Evolutionary conservation across 495 filamentous ascomycete genomes (phyloP).

Genomic region (Penicillium pulvis): DNA sequence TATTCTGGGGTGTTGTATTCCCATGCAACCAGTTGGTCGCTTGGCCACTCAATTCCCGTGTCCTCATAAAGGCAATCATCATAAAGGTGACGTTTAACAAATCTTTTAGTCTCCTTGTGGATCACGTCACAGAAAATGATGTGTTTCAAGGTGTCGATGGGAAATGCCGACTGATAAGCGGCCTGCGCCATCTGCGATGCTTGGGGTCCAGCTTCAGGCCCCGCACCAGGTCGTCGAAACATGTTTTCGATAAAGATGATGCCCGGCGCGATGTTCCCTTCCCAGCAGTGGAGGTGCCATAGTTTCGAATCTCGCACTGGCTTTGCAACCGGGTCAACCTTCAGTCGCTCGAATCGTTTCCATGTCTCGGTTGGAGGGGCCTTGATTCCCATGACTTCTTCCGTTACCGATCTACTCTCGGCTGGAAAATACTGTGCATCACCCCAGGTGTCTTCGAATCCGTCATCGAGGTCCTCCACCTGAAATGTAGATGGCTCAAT

Average conservation of each 20-base stretch:
- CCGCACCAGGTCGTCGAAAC: neutral
- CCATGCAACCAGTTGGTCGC: neutral
- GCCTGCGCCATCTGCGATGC: constrained; percentile 2
- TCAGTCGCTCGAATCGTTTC: neutral
- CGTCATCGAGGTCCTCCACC: neutral
- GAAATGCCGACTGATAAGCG: neutral
- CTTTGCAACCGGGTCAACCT: neutral
- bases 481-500: neutral
- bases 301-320: neutral
- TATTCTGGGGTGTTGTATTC: neutral
- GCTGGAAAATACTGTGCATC: neutral
- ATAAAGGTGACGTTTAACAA: neutral
- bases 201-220: neutral
- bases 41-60: neutral
- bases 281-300: neutral
- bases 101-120: neutral
- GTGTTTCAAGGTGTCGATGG: constrained; percentile 2
- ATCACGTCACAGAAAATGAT: neutral
- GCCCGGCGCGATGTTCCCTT: neutral
- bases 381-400: neutral
- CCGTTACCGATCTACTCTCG: neutral
- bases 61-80: neutral
- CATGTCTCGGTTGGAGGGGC: neutral
- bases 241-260: neutral
- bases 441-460: neutral